These are phyloP conservation scores for Wickerhamomyces queroliae DNA, from an alignment of 805 yeast genomes.

Conservation along the genomic window DNA sequence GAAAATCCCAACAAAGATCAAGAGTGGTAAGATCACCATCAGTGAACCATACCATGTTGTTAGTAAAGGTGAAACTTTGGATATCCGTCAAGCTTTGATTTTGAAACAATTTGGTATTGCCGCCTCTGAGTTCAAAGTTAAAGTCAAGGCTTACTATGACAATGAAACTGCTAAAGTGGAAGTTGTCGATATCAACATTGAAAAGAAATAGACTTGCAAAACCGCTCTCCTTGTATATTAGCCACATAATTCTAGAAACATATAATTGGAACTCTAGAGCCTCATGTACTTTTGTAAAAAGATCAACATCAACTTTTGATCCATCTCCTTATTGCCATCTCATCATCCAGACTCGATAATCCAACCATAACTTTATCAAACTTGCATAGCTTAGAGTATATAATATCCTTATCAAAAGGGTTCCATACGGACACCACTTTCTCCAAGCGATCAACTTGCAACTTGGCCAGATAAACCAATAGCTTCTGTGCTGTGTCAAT, in stretches of 20 bases:
- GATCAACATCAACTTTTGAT: not conserved
- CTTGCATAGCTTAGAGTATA: not conserved
- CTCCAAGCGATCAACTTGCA: not conserved
- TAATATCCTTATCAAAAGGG: not conserved
- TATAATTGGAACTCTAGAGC: too few relatives aligned
- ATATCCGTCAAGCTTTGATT: constrained; percentile 86
- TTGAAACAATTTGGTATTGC: constrained; percentile 96
- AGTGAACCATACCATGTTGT: constrained; percentile 78
- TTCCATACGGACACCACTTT: not conserved
- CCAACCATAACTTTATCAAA: not conserved
- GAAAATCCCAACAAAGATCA: constrained; percentile 87
- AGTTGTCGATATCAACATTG: constrained; percentile 29
- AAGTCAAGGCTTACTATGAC: constrained; percentile 71
- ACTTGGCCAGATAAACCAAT: not conserved
- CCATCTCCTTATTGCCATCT: not conserved
- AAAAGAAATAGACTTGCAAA: constrained; percentile 5
- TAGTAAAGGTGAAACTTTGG: constrained; percentile 70
- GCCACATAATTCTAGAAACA: too few relatives aligned
- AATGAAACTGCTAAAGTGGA: constrained; percentile 40
- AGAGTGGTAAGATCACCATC: constrained; percentile 79
- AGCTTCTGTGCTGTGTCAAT: not conserved
- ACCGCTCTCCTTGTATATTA: not conserved
- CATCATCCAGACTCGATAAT: not conserved
- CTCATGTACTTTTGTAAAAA: too few relatives aligned
- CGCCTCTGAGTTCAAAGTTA: constrained; percentile 83